Base-by-base conservation (phyloP, 805 yeast species). In the Debaryomyces maramus region DNA sequence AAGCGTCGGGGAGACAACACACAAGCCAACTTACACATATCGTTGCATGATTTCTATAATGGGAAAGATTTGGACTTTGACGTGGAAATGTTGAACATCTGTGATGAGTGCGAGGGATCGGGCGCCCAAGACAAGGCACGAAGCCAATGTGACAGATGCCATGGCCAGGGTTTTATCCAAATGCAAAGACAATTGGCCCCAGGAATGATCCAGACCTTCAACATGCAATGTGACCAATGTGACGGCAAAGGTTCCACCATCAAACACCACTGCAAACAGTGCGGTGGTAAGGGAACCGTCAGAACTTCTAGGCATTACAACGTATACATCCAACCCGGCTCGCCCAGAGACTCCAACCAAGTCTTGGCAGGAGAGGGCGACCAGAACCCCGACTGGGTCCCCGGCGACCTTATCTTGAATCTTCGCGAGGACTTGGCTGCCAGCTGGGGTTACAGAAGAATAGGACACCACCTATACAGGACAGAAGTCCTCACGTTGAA, bases 151-250 rank as follows among this genome's bases (percentile, higher is more conserved):
- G 47, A 61, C 0, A 66, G 65, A 36, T 93, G 99, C 69, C 60
- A 71, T 9, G 99, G 99, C 4, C 63, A 66, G 18, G 99, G 99
- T 19, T 70, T 83, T 16, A 62, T 77, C 27, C 58, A 81, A 6
- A 76, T 83, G 40, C 73, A 79, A 36, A 72, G 84, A 43, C 95
- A 90, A 58, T 63, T 91, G 48, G 97, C 88, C 0, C 95, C 95
- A 4, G 90, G 90, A 6, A 87, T 93, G 88, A 68, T 87, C 45
- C 98, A 93, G 63, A 85, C 83, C 45, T 73, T 90, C 51, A 91
- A 87, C 58, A 75, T 81, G 32, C 72, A 74, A 3, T 93, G 99
- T 73, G 88, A 85, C 39, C 65, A 67, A 37, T 93, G 99, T 72
- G 65, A 68, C 8, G 98, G 98, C 24, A 66, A 72, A 32, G 99